Evolutionary conservation across 1,284 basidiomycete species (phyloP).

Genomic region (Pulchroboletus neoregius): DNA sequence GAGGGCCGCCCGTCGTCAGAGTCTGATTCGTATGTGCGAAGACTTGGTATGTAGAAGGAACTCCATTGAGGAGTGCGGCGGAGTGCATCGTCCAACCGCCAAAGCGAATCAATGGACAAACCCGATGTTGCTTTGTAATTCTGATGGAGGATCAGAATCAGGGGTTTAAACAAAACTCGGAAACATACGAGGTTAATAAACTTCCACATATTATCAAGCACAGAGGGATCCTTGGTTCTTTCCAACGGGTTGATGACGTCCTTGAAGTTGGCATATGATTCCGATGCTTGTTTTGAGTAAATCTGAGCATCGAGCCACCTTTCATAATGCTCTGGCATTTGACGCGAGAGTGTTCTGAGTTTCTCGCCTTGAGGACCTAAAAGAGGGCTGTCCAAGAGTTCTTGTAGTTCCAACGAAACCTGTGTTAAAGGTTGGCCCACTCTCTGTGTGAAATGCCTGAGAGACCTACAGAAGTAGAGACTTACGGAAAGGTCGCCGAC

Average conservation of each 20-base stretch:
- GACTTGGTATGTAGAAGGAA: constrained; percentile 37
- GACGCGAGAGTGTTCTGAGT: constrained; percentile 45
- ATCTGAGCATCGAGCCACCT: constrained; percentile 64
- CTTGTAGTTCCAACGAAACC: constrained; percentile 60
- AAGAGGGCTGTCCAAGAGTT: constrained; percentile 56
- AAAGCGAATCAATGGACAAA: constrained; percentile 55
- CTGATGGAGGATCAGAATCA: constrained; percentile 34
- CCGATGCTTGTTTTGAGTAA: constrained; percentile 53
- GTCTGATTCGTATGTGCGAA: constrained; percentile 22
- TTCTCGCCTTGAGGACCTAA: constrained; percentile 46
- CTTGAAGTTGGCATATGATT: constrained; percentile 47
- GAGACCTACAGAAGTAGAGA: constrained; percentile 41
- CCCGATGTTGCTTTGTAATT: constrained; percentile 54
- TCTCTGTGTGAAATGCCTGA: not conserved
- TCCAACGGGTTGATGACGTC: constrained; percentile 56
- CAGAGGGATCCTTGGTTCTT: constrained; percentile 45
- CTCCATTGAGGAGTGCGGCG: constrained; percentile 58
- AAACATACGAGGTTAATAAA: constrained; percentile 49
- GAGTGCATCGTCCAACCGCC: constrained; percentile 56
- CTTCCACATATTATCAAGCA: constrained; percentile 63
- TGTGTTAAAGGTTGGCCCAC: constrained; percentile 26
- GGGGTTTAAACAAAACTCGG: not conserved
- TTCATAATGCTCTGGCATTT: constrained; percentile 56
- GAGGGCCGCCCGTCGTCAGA: constrained; percentile 17
- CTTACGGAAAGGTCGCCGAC: constrained; percentile 72